These are phyloP conservation scores for Penicillium lagena DNA, from an alignment of 495 filamentous ascomycete genomes.

Conservation along the genomic window DNA sequence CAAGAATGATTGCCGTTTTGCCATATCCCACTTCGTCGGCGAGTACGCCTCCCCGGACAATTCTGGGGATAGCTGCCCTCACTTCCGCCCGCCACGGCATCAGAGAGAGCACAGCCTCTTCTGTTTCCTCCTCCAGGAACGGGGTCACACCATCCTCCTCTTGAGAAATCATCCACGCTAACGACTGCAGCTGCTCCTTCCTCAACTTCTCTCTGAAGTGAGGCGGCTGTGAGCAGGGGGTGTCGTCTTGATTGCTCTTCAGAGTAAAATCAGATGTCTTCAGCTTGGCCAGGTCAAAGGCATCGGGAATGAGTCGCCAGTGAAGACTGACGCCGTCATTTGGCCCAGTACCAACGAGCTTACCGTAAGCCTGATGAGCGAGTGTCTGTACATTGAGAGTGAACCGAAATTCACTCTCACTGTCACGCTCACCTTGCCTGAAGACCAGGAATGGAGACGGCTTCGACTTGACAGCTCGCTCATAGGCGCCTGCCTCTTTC, in stretches of 20 bases:
- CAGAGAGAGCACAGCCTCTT: constrained; percentile 54
- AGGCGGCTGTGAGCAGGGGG: constrained; percentile 27
- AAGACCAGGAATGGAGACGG: constrained; percentile 42
- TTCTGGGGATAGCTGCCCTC: constrained; percentile 29
- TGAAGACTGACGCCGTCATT: constrained; percentile 15
- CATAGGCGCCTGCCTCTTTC: constrained; percentile 36
- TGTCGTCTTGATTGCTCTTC: constrained; percentile 38
- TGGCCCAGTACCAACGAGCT: constrained; percentile 17
- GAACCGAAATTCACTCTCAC: constrained; percentile 25
- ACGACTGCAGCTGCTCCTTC: constrained; percentile 51
- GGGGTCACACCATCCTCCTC: constrained; percentile 40
- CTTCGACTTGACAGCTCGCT: constrained; percentile 41
- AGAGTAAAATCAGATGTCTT: constrained; percentile 31
- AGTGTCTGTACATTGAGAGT: constrained; percentile 50
- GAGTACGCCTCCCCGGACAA: constrained; percentile 60
- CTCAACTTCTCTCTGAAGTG: constrained; percentile 31
- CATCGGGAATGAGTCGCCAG: constrained; percentile 50
- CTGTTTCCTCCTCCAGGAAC: constrained; percentile 61
- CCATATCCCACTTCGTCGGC: constrained; percentile 78
- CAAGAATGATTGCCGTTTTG: constrained; percentile 71
- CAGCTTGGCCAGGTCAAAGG: constrained; percentile 24
- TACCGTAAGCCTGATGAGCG: constrained; percentile 46
- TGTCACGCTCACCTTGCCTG: constrained; percentile 11
- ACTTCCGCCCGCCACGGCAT: constrained; percentile 61
- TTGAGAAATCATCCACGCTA: constrained; percentile 61